Evolutionary conservation across 352 stramenopile species (phyloP), one percentile per base, ranked within the genome.

Genomic region (Pythium folliculosum): DNA sequence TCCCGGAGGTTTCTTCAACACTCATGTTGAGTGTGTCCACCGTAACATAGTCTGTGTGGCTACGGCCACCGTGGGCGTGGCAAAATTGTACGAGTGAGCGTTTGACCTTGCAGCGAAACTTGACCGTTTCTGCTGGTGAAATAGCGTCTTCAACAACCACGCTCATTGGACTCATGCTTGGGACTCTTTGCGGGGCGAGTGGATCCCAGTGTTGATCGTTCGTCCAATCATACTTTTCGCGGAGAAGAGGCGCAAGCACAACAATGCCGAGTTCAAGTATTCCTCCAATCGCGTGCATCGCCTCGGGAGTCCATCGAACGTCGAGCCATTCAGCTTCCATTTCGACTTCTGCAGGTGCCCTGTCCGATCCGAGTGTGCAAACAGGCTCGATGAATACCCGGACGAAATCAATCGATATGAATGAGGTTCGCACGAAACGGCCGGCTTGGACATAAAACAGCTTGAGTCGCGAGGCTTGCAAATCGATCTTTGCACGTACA

Each of bases 241-340:
- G 43, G 32, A 87, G 22, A 5, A 88, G 60, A 5, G 81, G 56
- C 7, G 75, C 61, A 40, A 77, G 32, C 0, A 72, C 65, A 53
- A 83, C 78, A 22, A 91, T 60, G 3, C 76, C 77, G n/a, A 95
- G 53, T 43, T 92, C 80, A 3, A 91, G 45, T 43, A 84, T 59
- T 1, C 83, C 85, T 3, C 80, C 86, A 21, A 95, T 81, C 1
- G 77, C 75, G 59, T 92, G 83, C 13, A 95, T 65, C 0, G 80
- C 74, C 35, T 88, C 74, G 7, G 83, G 73, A 4, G 76, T 74
- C 81, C 84, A 95, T 38, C 86, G 86, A 1, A 89, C 68, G 64
- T 95, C 82, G 7, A 93, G 65, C 83, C 84, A 91, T 61, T 95
- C 83, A 30, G 77, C 77, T 45, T 93, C 85, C 79, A 93, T 80